A percentile compares a stretch with the other conserved stretches of the same genome.
These are phyloP conservation scores for Primulina eburnea DNA, from an alignment of 257 asterid species.

Conservation along the genomic window DNA sequence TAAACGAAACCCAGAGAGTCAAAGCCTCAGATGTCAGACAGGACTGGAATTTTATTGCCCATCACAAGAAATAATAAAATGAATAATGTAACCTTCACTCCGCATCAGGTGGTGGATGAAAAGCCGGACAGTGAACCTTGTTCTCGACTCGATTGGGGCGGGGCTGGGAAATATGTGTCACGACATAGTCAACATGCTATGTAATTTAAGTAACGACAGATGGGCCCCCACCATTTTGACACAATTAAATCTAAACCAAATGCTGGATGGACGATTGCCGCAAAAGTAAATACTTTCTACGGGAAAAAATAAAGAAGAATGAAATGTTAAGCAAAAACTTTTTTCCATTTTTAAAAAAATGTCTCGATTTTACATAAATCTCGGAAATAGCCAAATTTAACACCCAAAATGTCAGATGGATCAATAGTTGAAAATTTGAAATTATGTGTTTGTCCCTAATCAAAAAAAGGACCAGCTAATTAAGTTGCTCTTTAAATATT, in stretches of 20 bases:
- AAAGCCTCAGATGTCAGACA: background rate
- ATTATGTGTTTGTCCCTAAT: background rate
- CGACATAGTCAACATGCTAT: background rate
- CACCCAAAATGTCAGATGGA: constrained; percentile 24
- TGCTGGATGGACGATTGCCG: background rate
- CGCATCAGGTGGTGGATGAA: background rate
- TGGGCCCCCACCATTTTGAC: background rate
- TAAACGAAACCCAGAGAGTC: background rate
- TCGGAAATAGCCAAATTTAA: constrained; percentile 25
- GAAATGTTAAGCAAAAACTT: background rate
- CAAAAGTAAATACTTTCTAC: background rate
- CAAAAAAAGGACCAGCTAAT: constrained; percentile 19
- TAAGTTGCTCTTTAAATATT: constrained; percentile 17
- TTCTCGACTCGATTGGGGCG: background rate
- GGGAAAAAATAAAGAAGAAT: no score
- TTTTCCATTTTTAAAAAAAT: no score
- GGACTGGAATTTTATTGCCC: background rate
- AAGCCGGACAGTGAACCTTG: constrained; percentile 2
- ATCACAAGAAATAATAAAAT: background rate
- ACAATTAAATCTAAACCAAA: no score
- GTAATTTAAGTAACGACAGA: background rate
- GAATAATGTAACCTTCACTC: constrained; percentile 1
- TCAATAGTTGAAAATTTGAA: constrained; percentile 1
- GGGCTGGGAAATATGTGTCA: background rate
- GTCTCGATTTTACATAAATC: constrained; percentile 1